These are phyloP conservation scores for Croton laevigatus DNA, from an alignment of 441 rosid genomes.

Conservation along the genomic window DNA sequence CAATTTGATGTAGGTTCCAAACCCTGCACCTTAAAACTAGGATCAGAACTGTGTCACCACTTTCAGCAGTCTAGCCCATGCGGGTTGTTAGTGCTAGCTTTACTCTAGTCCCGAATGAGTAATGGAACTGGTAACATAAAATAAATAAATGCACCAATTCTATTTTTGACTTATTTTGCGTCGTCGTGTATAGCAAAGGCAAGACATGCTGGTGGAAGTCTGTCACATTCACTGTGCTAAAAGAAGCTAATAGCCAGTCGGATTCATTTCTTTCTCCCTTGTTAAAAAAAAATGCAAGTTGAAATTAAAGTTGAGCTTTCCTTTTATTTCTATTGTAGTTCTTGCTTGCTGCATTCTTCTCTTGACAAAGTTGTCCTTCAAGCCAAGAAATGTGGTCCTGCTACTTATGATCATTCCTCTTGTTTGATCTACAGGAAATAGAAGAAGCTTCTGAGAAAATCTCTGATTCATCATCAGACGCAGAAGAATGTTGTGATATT, in stretches of 20 bases:
- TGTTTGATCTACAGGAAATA: conserved; percentile 38
- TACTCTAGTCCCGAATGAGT: too few species aligned
- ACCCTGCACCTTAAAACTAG: too few species aligned
- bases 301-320: too few species aligned
- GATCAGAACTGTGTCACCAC: too few species aligned
- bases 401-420: not conserved
- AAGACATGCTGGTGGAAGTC: not conserved
- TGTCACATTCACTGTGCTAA: not conserved
- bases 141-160: too few species aligned
- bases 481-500: conserved; percentile 20
- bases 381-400: not conserved
- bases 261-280: not conserved
- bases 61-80: too few species aligned
- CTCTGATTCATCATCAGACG: conserved; percentile 28
- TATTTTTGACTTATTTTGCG: not conserved
- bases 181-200: not conserved
- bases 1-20: too few species aligned
- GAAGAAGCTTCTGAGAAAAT: conserved; percentile 38
- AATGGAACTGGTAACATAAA: too few species aligned
- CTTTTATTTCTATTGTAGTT: not conserved
- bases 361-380: not conserved
- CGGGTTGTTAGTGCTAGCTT: too few species aligned
- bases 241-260: not conserved
- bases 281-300: too few species aligned
- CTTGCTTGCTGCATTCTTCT: not conserved